A percentile compares a stretch with the other conserved stretches of the same genome.
phyloP scores from a whole-genome alignment of 2,329 filamentous ascomycete genomes.

The Emergomyces pasteurianus region DNA sequence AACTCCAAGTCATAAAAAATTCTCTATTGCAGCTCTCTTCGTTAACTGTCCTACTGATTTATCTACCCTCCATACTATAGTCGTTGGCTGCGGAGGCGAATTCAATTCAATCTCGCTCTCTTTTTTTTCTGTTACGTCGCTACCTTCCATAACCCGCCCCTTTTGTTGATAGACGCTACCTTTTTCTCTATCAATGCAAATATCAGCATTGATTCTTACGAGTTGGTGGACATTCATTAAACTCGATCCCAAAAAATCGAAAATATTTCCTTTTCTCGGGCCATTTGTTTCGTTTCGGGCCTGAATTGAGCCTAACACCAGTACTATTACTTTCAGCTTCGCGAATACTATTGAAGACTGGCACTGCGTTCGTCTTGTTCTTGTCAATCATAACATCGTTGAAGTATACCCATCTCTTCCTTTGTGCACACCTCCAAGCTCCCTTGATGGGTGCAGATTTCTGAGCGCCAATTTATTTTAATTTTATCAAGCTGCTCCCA shows the following conservation, averaged over 20 bases:
- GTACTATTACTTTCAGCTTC: neutral
- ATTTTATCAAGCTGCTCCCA: neutral
- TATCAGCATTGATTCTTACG: neutral
- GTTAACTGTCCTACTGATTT: neutral
- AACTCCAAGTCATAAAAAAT: neutral
- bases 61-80: neutral
- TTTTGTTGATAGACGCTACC: neutral
- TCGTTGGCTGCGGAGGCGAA: neutral
- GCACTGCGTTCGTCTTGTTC: neutral
- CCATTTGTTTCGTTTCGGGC: neutral
- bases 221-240: too few relatives aligned
- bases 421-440: neutral
- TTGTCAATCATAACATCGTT: neutral
- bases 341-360: neutral
- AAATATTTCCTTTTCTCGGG: too few relatives aligned
- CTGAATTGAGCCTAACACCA: neutral
- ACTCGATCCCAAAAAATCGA: too few relatives aligned
- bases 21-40: too few relatives aligned
- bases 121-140: neutral
- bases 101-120: neutral
- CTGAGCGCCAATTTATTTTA: neutral
- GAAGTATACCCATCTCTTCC: neutral
- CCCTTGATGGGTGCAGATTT: neutral
- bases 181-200: neutral
- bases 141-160: too few relatives aligned